Base-by-base conservation (phyloP, 129 eudicot species). In the Centrapalus pauciflorus region DNA sequence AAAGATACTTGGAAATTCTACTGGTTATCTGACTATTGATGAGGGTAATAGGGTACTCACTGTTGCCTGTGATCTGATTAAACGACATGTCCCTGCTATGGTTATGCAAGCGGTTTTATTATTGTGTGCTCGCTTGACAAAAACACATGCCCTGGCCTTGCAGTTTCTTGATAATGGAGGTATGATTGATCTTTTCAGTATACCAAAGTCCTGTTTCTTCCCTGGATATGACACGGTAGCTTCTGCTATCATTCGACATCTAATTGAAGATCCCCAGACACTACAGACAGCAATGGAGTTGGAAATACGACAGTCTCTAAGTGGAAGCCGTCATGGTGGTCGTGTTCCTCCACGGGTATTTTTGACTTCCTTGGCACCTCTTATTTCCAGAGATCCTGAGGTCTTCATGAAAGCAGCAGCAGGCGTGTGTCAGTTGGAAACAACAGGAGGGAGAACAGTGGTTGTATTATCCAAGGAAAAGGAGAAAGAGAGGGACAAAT, bases 71-170 rank as follows among this genome's bases (percentile, higher is more conserved):
- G 96, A 86, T 67, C 78, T 93, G 72, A 81, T 89, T 11, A 93
- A 83, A 77, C 80, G 77, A 9, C 92, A 78, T 49, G 95, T 86
- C 14, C 93, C 99, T 28, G 81, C 95, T 41, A 77, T 88, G 66
- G 84, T 86, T 50, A 93, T 93, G 99, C 99, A 93, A 85, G 99
- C 99, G 14, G 92, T 86, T 71, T 73, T 93, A 14, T 90, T 88
- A 45, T 49, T 93, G 30, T 88, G 95, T 84, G 95, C 96, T 71
- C 96, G 95, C 12, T 82, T 93, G 96, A 86, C 99, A 4, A 93
- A 93, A 76, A 80, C 92, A 35, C 95, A 86, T 77, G 56, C 76
- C 26, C 71, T 93, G 49, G 95, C 99, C 56, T 14, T 93, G 67
- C 84, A 76, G 40, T 93, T 85, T 66, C 88, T 89, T 73, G 96